A percentile compares a stretch with the other conserved stretches of the same genome.
Conservation (phyloP, 2,329 filamentous ascomycete species). For the Monosporascus sp. region DNA sequence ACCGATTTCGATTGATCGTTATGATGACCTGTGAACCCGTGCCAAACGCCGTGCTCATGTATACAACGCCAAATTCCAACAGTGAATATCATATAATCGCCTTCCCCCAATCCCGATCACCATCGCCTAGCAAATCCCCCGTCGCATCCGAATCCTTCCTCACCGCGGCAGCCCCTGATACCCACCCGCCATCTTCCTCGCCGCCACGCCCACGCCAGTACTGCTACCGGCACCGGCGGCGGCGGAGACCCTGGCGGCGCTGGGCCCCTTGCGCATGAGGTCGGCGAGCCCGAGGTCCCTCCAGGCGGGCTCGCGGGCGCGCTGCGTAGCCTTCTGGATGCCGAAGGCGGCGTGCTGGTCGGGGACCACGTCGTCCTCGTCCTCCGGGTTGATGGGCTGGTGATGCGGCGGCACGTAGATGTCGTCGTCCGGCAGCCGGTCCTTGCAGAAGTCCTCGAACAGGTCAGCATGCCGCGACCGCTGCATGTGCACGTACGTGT, state of each 20-base stretch:
- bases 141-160: constrained; percentile 5
- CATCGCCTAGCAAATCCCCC: constrained; percentile 1
- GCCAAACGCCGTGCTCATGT: neutral
- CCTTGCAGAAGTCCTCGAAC: constrained; percentile 70
- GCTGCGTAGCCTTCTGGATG: constrained; percentile 74
- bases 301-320: constrained; percentile 67
- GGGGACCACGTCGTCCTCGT: constrained; percentile 83
- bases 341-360: constrained; percentile 86
- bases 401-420: constrained; percentile 76
- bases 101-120: neutral
- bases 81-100: neutral
- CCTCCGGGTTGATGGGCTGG: constrained; percentile 79
- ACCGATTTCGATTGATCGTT: neutral
- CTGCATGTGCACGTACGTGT: constrained; percentile 73
- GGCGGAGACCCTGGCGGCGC: constrained; percentile 13
- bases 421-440: constrained; percentile 68
- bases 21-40: neutral
- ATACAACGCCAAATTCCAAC: neutral
- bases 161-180: constrained; percentile 30
- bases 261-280: constrained; percentile 61
- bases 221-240: constrained; percentile 3
- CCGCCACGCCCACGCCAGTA: constrained; percentile 1
- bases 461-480: constrained; percentile 67
- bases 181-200: constrained; percentile 4
- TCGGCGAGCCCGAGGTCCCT: constrained; percentile 69